phyloP scores from a whole-genome alignment of 257 asterid genomes.

The Nicotiana knightiana region DNA sequence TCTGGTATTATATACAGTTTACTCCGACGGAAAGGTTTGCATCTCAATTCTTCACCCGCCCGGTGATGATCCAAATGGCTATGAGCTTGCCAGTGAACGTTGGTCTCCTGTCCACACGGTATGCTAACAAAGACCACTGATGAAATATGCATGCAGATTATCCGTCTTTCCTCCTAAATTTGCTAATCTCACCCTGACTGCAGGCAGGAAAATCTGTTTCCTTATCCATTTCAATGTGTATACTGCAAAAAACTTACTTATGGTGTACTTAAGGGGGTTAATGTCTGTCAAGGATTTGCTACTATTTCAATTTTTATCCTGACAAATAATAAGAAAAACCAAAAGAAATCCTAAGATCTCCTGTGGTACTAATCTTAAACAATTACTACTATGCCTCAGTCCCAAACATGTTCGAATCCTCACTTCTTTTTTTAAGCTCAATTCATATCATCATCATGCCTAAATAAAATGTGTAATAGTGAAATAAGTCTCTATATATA shows the following conservation, averaged over 20 bases:
- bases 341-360: not conserved
- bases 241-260: not conserved
- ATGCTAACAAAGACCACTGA: conserved; percentile 10
- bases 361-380: not conserved
- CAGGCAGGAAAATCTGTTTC: not conserved
- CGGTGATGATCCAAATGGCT: conserved; percentile 98
- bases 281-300: not conserved
- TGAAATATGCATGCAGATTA: not conserved
- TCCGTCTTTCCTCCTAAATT: not conserved
- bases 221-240: not conserved
- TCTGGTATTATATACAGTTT: conserved; percentile 48
- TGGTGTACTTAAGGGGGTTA: not conserved
- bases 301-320: not conserved
- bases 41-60: conserved; percentile 97
- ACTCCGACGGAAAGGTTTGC: conserved; percentile 93
- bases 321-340: not conserved
- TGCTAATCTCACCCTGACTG: not conserved
- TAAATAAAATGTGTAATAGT: no score
- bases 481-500: no score
- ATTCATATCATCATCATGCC: no score
- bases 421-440: no score
- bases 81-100: conserved; percentile 98
- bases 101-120: conserved; percentile 99
- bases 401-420: no score
- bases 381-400: no score